Conservation (phyloP, 495 filamentous ascomycete species). For the Polyplosphaeria fusca region DNA sequence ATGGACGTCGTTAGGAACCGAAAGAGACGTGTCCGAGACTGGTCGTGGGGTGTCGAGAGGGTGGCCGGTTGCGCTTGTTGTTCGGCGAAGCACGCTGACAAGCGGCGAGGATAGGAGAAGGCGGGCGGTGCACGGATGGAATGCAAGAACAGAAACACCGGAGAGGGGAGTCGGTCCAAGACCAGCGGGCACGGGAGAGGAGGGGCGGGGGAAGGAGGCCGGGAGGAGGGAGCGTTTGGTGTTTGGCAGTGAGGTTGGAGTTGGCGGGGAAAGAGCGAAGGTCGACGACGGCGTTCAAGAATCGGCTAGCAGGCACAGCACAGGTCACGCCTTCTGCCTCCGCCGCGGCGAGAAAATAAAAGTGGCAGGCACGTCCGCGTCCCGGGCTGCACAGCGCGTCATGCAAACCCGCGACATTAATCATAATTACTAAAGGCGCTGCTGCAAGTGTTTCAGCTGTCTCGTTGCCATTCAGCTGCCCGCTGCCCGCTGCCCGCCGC, state of each 20-base stretch:
- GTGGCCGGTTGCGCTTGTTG: constrained; percentile 5
- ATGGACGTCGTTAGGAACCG: neutral
- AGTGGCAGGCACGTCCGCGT: neutral
- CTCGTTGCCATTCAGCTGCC: neutral
- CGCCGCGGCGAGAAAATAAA: neutral
- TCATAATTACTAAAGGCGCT: neutral
- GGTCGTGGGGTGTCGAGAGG: neutral
- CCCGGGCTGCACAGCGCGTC: neutral
- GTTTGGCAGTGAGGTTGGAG: constrained; percentile 3
- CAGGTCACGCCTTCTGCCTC: neutral
- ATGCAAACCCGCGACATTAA: no score
- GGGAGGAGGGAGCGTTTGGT: constrained; percentile 3
- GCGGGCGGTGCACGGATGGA: neutral
- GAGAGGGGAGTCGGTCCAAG: neutral
- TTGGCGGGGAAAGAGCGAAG: constrained; percentile 2
- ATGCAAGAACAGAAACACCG: constrained; percentile 5
- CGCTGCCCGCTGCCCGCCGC: neutral
- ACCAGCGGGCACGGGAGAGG: neutral
- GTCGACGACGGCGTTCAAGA: neutral
- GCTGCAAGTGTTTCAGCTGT: constrained; percentile 22
- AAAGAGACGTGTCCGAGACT: neutral
- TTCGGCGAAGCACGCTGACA: constrained; percentile 22
- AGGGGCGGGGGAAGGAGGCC: constrained; percentile 2
- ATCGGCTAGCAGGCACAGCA: neutral
- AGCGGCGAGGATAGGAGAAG: constrained; percentile 28